Base-by-base conservation (phyloP, 2,329 filamentous ascomycete species). In the Alternaria arbusti region DNA sequence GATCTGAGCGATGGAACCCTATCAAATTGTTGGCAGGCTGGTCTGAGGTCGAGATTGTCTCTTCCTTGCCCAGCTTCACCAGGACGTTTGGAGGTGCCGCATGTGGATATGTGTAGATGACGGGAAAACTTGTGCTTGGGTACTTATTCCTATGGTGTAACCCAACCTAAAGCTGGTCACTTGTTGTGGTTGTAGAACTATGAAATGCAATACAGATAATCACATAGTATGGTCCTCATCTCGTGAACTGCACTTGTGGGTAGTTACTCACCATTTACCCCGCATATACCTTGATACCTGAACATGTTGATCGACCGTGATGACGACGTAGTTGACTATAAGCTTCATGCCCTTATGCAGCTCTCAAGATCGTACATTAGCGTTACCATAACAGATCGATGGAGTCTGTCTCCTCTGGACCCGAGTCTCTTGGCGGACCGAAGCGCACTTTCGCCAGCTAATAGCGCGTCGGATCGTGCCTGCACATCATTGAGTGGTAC, bases 71-170 rank as follows among this genome's bases (percentile, higher is more conserved):
- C 25, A 32, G 20, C 46, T 17, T 30, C 26, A 36, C 40, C 25
- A 43, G 28, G 45, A 25, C 26, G 32, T 54, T 59, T 51, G 57
- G 30, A 50, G 57, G 52, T 44, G 45, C 45, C 54, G 50, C 45
- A 68, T 66, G 65, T 68, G 61, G 67, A 70, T 62, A 72, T 67
- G 70, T 71, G 67, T 67, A 67, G 64, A 68, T 63, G 66, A 68
- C 57, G 66, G 61, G 62, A 62, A 62, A 59, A 62, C 49, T 50
- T 54, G 59, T 54, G 54, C 30, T 20, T 32, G 36, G 47, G 40
- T 22, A 22, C 52, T 59, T 51, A 44, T 61, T 36, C 50, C 22
- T 52, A 54, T 50, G 54, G 54, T 55, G 22, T 40, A 54, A 57
- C 52, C 17, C 57, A 59, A 57, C 45, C 54, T 30, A 59, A 59